These are phyloP conservation scores for Rhododendron vialii DNA, from an alignment of 148 eudicot genomes.

Conservation along the genomic window DNA sequence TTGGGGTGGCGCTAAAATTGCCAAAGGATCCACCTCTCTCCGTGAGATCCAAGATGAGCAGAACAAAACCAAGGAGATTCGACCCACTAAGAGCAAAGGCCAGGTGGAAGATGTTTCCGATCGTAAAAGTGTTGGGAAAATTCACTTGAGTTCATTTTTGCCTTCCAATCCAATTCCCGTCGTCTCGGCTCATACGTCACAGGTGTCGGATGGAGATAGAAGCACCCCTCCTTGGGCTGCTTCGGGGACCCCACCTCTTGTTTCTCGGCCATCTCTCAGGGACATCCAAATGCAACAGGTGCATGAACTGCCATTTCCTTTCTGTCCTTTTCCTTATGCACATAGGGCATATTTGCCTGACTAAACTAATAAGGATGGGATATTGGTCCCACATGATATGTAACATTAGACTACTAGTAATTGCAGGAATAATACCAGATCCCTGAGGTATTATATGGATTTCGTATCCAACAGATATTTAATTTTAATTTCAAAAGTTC, in stretches of 20 bases:
- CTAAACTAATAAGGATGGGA: neutral
- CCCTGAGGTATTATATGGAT: neutral
- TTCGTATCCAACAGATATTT: neutral
- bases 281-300: conserved; percentile 98
- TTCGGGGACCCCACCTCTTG: conserved; percentile 86
- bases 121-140: conserved; percentile 40
- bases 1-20: conserved; percentile 85
- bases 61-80: conserved; percentile 40
- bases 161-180: conserved; percentile 77
- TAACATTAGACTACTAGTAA: neutral
- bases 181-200: conserved; percentile 35
- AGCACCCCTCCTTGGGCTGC: conserved; percentile 88
- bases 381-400: neutral
- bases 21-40: conserved; percentile 57
- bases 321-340: neutral
- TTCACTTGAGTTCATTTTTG: conserved; percentile 59
- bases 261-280: conserved; percentile 84
- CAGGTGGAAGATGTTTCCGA: conserved; percentile 42
- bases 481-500: neutral
- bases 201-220: conserved; percentile 57
- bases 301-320: neutral
- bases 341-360: neutral
- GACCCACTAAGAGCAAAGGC: conserved; percentile 35
- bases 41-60: conserved; percentile 88
- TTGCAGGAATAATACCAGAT: neutral